Percentiles rank a stretch among this genome's conserved stretches.
phyloP scores from a whole-genome alignment of 768 basidiomycete genomes.

The Lactifluus echinatus region DNA sequence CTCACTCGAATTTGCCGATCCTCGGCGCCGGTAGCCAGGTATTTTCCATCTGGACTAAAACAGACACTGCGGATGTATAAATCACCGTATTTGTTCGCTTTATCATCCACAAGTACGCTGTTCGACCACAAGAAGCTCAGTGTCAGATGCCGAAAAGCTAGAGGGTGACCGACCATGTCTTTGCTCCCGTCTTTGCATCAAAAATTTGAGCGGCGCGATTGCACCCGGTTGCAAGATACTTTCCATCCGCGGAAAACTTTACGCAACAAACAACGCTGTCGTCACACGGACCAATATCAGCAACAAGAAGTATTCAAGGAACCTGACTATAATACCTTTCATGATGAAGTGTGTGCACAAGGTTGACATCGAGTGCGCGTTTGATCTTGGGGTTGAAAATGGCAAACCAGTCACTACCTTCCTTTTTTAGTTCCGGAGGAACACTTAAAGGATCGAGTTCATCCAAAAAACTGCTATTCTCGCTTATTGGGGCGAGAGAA shows the following conservation, averaged over 20 bases:
- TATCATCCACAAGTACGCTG: constrained; percentile 73
- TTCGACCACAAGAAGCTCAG: neutral
- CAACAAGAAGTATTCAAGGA: constrained; percentile 1
- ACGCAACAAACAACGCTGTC: constrained; percentile 80
- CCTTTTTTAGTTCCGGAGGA: constrained; percentile 52
- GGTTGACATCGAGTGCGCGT: constrained; percentile 63
- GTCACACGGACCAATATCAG: neutral
- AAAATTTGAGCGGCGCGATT: constrained; percentile 95
- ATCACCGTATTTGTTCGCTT: constrained; percentile 66
- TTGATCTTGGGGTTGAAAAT: constrained; percentile 79
- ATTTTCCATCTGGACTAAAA: constrained; percentile 66
- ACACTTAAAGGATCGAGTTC: constrained; percentile 39
- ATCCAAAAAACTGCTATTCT: constrained; percentile 34
- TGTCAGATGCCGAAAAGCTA: neutral
- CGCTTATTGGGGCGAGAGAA: constrained; percentile 19
- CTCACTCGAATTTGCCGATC: constrained; percentile 85
- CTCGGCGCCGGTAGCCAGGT: constrained; percentile 75
- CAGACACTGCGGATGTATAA: constrained; percentile 85
- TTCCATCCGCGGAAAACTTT: constrained; percentile 89
- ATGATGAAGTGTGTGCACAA: constrained; percentile 85
- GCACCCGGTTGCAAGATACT: constrained; percentile 89
- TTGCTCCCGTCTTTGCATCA: constrained; percentile 78
- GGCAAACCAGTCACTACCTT: constrained; percentile 84
- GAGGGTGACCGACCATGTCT: constrained; percentile 60
- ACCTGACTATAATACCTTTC: constrained; percentile 52